Percentiles rank a stretch among this genome's conserved stretches.
These are phyloP conservation scores for Rhodotorula babjevae DNA, from an alignment of 768 basidiomycete species.

Conservation along the genomic window DNA sequence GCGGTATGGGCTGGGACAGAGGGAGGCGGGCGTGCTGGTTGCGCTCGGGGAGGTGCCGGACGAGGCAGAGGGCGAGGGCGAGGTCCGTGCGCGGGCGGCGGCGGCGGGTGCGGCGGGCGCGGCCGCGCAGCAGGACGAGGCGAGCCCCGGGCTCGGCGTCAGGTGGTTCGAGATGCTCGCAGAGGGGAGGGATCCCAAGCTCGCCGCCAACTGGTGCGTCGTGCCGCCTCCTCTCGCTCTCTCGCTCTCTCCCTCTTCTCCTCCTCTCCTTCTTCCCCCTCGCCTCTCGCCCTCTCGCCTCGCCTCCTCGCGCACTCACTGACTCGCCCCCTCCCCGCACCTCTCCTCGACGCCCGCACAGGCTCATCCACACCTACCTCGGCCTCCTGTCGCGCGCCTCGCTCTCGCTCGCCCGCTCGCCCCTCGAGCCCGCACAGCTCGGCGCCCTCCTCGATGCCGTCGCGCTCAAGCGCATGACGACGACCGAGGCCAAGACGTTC, in stretches of 20 bases:
- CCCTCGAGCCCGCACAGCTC: slow-evolving; percentile 61
- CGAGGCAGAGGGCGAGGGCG: slow-evolving; percentile 49
- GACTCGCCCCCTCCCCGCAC: neutral
- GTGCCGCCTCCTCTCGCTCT: no score
- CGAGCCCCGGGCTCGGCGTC: slow-evolving; percentile 54
- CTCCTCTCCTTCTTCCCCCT: no score
- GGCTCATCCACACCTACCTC: slow-evolving; percentile 83
- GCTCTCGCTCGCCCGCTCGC: slow-evolving; percentile 58
- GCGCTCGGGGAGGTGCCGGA: slow-evolving; percentile 61
- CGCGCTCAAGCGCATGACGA: slow-evolving; percentile 61
- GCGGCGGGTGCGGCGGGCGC: slow-evolving; percentile 54
- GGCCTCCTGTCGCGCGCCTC: slow-evolving; percentile 66
- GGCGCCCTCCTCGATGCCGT: slow-evolving; percentile 75
- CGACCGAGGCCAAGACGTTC: slow-evolving; percentile 43
- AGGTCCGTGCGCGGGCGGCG: no score
- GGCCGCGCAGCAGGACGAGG: neutral
- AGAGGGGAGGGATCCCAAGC: slow-evolving; percentile 48
- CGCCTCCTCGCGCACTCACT: neutral
- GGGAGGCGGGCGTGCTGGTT: slow-evolving; percentile 72
- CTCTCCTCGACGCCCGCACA: slow-evolving; percentile 44
- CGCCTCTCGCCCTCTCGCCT: no score
- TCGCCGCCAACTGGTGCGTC: slow-evolving; percentile 76
- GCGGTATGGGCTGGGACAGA: slow-evolving; percentile 55
- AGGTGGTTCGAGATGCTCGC: slow-evolving; percentile 75
- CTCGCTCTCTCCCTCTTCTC: neutral